A percentile compares a stretch with the other conserved stretches of the same genome.
These are phyloP conservation scores for Malus asiatica DNA, from an alignment of 306 rosid genomes.

Conservation along the genomic window DNA sequence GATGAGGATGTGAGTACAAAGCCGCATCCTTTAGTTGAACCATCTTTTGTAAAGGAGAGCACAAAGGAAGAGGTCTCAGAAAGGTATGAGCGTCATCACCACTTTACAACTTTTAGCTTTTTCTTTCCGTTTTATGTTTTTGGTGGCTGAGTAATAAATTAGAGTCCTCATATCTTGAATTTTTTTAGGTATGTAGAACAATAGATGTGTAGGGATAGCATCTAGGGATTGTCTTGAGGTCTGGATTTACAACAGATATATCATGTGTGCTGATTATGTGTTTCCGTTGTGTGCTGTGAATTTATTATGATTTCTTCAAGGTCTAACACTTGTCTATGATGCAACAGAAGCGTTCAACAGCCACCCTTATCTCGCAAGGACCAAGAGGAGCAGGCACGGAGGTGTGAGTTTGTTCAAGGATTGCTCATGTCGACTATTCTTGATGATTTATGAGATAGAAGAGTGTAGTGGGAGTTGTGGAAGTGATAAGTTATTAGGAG, in stretches of 20 bases:
- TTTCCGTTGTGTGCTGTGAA: background rate
- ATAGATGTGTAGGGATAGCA: background rate
- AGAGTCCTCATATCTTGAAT: background rate
- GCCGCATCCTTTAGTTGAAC: constrained; percentile 37
- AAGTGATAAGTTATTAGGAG: constrained; percentile 19
- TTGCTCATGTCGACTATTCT: constrained; percentile 68
- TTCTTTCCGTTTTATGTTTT: background rate
- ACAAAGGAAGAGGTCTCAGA: constrained; percentile 33
- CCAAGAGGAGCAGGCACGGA: constrained; percentile 58
- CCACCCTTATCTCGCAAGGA: constrained; percentile 49
- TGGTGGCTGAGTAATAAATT: background rate
- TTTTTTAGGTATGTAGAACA: background rate
- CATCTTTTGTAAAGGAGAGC: constrained; percentile 34
- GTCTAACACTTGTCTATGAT: background rate
- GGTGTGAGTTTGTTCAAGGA: constrained; percentile 72
- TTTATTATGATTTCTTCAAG: background rate
- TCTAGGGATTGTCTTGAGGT: background rate
- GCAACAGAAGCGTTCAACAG: constrained; percentile 43
- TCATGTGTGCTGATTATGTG: background rate
- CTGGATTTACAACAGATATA: background rate
- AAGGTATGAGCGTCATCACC: constrained; percentile 27
- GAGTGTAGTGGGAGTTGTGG: background rate
- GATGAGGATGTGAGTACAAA: constrained; percentile 34
- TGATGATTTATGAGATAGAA: constrained; percentile 42
- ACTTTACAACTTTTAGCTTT: no score